Base-by-base conservation (phyloP, 345 rosid genomes). In the Euclidium syriacum region DNA sequence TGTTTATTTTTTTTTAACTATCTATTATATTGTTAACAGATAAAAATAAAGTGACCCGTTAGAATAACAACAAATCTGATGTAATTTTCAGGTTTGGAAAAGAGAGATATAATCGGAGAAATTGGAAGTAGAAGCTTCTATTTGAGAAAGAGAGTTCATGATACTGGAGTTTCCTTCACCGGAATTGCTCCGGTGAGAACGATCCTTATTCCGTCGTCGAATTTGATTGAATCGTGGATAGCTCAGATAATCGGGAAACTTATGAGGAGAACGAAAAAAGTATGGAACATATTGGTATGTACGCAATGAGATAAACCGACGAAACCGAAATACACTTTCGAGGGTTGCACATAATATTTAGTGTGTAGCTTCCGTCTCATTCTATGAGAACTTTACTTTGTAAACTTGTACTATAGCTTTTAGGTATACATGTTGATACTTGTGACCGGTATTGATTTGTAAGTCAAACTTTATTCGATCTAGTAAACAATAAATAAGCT, bases 101-200 rank as follows among this genome's bases (percentile, higher is more conserved):
- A 75, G 49, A 64, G 86, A 22, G 79, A 77, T 41, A 49, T 67
- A 51, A 81, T 91, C 0, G 92, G 88, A 57, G 88, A 88, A 29
- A 68, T 78, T 40, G 90, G 95, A 2, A 75, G 85, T 69, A 75
- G 95, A 47, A 91, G 77, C 77, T 91, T 91, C 81, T 88, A 78
- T 36, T 64, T 91, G 29, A 74, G 98, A 51, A 81, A 76, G 66
- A 73, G 68, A 75, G 78, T 23, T 70, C 41, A 44, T 43, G 67
- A 36, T 29, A 48, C 35, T 32, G 51, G 35, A 63, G 70, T 39
- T 5, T 32, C 52, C 0, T 35, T 52, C 35, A 15, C 68, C 17
- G 74, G 50, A 30, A 60, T 46, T 15, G 29, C 36, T 56, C 50
- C 68, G 36, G 27, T 17, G 42, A 39, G 48, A 27, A 50, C 72